phyloP scores from a whole-genome alignment of 2,329 filamentous ascomycete genomes.

The Aspergillus melleus region DNA sequence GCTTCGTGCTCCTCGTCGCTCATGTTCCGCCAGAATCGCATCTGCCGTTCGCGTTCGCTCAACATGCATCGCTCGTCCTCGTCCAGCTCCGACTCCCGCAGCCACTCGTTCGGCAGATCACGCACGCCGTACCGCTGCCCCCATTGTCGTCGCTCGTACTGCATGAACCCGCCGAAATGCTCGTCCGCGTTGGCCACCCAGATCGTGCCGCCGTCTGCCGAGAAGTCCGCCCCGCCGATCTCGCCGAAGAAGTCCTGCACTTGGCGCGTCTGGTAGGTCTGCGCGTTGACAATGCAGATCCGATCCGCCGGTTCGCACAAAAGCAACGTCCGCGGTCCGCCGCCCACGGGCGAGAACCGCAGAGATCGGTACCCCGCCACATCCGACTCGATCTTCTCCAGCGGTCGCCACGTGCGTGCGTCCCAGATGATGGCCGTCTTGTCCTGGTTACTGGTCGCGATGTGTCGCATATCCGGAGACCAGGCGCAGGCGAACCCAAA shows the following conservation, averaged over 20 bases:
- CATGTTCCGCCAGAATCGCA: constrained; percentile 35
- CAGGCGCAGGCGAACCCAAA: constrained; percentile 49
- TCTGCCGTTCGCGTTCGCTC: constrained; percentile 33
- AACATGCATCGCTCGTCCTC: constrained; percentile 38
- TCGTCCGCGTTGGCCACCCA: constrained; percentile 48
- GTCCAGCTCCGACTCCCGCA: constrained; percentile 34
- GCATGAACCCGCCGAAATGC: constrained; percentile 47
- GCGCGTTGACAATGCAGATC: constrained; percentile 46
- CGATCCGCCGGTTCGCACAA: constrained; percentile 47
- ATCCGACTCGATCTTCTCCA: constrained; percentile 45
- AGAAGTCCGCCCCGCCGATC: constrained; percentile 45
- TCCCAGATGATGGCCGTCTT: constrained; percentile 50
- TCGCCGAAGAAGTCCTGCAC: constrained; percentile 50
- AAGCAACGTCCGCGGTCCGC: constrained; percentile 44
- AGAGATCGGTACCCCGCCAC: constrained; percentile 47
- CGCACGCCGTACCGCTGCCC: constrained; percentile 34
- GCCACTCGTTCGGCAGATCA: constrained; percentile 41
- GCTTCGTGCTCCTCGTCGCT: constrained; percentile 36
- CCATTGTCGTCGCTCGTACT: constrained; percentile 43
- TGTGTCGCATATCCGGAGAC: constrained; percentile 49
- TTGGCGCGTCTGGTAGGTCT: constrained; percentile 43
- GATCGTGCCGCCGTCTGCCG: constrained; percentile 42
- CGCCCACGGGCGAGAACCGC: constrained; percentile 46
- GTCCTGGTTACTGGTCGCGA: constrained; percentile 49
- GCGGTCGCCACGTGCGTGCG: constrained; percentile 41